phyloP scores from a whole-genome alignment of 305 asterid genomes.

The Fraxinus greggii region DNA sequence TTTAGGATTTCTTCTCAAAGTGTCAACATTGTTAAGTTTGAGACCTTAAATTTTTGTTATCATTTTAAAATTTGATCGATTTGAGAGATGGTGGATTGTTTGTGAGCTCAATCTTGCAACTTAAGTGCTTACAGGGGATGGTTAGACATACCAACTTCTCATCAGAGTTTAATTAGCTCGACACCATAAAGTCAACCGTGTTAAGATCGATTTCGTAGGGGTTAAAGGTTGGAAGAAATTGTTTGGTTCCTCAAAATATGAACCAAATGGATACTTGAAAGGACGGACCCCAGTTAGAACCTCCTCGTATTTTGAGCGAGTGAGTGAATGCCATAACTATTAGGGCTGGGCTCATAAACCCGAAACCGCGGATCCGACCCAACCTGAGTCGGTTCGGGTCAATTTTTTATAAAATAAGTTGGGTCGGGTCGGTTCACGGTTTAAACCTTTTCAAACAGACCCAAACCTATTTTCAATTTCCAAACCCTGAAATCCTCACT shows the following conservation, averaged over 20 bases:
- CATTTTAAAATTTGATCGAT: neutral
- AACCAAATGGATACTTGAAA: neutral
- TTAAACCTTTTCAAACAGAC: no score
- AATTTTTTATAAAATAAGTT: no score
- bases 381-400: no score
- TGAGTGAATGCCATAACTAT: neutral
- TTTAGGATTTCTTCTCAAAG: no score
- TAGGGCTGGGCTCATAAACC: no score
- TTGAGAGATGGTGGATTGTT: neutral
- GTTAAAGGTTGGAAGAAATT: neutral
- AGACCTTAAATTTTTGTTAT: neutral
- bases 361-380: no score
- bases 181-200: neutral
- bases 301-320: neutral
- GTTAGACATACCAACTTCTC: neutral
- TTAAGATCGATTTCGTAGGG: neutral
- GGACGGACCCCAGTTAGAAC: neutral
- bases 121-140: neutral
- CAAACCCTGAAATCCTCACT: no score
- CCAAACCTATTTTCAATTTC: no score
- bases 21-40: no score
- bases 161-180: neutral
- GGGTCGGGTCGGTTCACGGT: no score
- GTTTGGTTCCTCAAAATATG: neutral
- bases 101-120: neutral